These are phyloP conservation scores for Pholiota adiposa DNA, from an alignment of 1,284 basidiomycete species.

Conservation along the genomic window DNA sequence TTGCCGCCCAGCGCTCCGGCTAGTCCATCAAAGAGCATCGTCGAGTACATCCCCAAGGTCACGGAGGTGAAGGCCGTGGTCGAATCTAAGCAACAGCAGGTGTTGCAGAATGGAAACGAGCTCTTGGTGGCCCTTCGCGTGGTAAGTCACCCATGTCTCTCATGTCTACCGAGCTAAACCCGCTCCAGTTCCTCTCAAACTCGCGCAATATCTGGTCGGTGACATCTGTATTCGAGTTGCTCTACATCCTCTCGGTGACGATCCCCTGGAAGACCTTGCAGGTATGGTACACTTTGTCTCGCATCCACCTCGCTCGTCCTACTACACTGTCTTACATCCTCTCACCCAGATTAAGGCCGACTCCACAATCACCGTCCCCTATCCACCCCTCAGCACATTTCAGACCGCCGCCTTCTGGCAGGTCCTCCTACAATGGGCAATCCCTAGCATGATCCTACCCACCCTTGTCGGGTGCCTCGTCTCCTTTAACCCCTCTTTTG, in stretches of 20 bases:
- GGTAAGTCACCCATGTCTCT: constrained; percentile 34
- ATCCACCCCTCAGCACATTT: constrained; percentile 50
- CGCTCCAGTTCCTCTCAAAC: constrained; percentile 54
- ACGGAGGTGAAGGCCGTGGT: constrained; percentile 37
- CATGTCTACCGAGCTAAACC: constrained; percentile 15
- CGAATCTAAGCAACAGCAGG: constrained; percentile 39
- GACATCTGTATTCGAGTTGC: constrained; percentile 48
- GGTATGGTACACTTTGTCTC: constrained; percentile 35
- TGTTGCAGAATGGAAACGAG: constrained; percentile 38
- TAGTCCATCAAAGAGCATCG: constrained; percentile 37
- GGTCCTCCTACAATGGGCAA: constrained; percentile 57
- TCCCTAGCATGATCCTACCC: constrained; percentile 62
- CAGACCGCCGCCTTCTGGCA: constrained; percentile 50
- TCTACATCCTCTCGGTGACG: constrained; percentile 47
- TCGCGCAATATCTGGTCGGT: constrained; percentile 56
- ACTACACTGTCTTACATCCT: constrained; percentile 15
- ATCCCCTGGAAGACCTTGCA: constrained; percentile 49
- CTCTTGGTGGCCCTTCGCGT: constrained; percentile 44
- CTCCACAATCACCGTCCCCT: constrained; percentile 37
- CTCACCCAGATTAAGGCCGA: constrained; percentile 25
- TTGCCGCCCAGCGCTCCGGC: constrained; percentile 39
- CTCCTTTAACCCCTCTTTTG: constrained; percentile 53
- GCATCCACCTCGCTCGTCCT: neutral
- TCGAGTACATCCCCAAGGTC: constrained; percentile 35
- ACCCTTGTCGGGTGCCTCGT: constrained; percentile 56